A percentile compares a stretch with the other conserved stretches of the same genome.
Conservation (phyloP, 179 eudicot species). For the Spergularia azorica region DNA sequence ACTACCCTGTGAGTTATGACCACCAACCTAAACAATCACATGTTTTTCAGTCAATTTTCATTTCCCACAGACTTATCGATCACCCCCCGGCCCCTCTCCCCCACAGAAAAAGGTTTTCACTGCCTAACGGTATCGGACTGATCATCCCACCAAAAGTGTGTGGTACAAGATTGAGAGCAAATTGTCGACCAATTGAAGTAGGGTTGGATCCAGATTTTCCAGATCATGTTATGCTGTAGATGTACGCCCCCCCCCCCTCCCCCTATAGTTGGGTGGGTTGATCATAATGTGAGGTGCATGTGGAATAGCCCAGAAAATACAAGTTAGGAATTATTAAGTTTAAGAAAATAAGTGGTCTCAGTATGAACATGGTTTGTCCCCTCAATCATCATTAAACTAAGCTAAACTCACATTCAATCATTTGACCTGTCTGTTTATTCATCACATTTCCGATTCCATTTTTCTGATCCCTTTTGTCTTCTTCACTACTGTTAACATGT, state of each 20-base stretch:
- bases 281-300: constrained; percentile 19
- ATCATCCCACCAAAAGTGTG: background rate
- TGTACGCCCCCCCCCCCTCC: background rate
- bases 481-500: background rate
- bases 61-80: too few relatives aligned
- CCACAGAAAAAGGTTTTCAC: background rate
- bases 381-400: background rate
- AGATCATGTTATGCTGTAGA: constrained; percentile 8
- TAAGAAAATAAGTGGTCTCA: constrained; percentile 1
- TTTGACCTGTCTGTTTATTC: constrained; percentile 4
- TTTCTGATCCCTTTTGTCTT: constrained; percentile 16
- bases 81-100: background rate
- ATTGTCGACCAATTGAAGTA: background rate
- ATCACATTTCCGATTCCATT: background rate
- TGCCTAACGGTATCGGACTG: background rate
- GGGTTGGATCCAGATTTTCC: constrained; percentile 9
- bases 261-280: background rate
- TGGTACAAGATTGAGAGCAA: background rate
- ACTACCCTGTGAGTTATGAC: too few relatives aligned
- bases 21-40: too few relatives aligned
- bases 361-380: constrained; percentile 32
- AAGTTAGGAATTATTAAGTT: background rate
- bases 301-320: constrained; percentile 6
- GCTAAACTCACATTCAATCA: constrained; percentile 17
- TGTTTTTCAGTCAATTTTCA: background rate